Percentiles rank a stretch among this genome's conserved stretches.
phyloP scores from a whole-genome alignment of 2,329 filamentous ascomycete species.

The Exserohilum turcica region DNA sequence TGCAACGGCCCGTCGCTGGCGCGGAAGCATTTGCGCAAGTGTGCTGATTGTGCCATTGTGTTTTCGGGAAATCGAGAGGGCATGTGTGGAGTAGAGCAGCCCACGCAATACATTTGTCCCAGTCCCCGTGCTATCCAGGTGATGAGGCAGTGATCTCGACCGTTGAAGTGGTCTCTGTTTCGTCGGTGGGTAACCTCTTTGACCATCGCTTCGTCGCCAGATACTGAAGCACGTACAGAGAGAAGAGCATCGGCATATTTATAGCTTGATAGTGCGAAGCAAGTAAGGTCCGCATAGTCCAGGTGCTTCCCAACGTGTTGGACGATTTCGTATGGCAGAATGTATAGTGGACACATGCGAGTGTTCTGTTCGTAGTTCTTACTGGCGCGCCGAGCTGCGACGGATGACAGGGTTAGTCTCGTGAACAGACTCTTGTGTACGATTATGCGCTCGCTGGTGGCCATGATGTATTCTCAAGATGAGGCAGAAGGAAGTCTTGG shows the following conservation, averaged over 20 bases:
- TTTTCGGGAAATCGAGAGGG: background rate
- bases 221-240: too few species aligned
- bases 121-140: background rate
- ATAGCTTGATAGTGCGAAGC: slow-evolving; percentile 1
- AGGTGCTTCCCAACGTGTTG: background rate
- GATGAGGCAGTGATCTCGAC: background rate
- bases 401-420: background rate
- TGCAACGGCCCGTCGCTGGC: background rate
- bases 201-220: background rate
- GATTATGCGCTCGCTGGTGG: background rate
- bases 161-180: background rate
- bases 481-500: background rate
- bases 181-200: background rate
- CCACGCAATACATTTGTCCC: background rate
- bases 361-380: background rate
- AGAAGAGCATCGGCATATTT: background rate
- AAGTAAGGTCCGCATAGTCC: background rate
- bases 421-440: background rate
- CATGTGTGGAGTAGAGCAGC: background rate
- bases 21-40: background rate
- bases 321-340: background rate
- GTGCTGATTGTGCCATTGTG: background rate
- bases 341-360: background rate
- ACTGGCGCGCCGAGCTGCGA: background rate
- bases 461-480: background rate